Conservation (phyloP, 2,329 filamentous ascomycete genomes). For the Graphium sp. region DNA sequence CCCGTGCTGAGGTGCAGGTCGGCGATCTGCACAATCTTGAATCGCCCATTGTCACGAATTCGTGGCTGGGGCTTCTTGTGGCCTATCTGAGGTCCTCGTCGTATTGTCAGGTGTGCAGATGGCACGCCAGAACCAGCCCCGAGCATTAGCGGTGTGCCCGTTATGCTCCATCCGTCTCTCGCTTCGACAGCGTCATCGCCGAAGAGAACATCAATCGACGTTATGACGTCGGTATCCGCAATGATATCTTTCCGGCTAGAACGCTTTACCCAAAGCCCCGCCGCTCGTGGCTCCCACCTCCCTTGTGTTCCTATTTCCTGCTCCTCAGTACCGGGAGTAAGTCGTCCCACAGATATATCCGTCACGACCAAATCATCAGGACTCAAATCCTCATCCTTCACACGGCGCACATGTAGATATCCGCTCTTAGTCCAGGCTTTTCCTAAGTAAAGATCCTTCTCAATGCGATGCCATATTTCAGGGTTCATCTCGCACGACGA, state of each 20-base stretch:
- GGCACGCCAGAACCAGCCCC: constrained; percentile 43
- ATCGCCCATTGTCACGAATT: constrained; percentile 77
- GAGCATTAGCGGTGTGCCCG: constrained; percentile 56
- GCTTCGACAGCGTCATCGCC: constrained; percentile 86
- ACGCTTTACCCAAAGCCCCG: constrained; percentile 69
- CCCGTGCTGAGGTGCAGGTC: constrained; percentile 90
- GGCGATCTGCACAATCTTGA: constrained; percentile 95
- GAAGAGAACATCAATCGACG: constrained; percentile 72
- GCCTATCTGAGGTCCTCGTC: constrained; percentile 39
- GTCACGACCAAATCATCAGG: constrained; percentile 63
- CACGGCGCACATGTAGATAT: constrained; percentile 68
- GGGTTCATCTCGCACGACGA: constrained; percentile 61
- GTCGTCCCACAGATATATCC: constrained; percentile 57
- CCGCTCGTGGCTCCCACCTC: constrained; percentile 62
- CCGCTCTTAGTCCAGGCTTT: constrained; percentile 59
- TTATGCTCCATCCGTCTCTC: constrained; percentile 67
- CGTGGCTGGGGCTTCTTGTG: constrained; percentile 54
- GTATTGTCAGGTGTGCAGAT: constrained; percentile 61
- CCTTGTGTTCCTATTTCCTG: constrained; percentile 31
- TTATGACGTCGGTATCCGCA: constrained; percentile 60
- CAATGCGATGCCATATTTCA: constrained; percentile 60
- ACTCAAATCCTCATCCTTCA: constrained; percentile 69
- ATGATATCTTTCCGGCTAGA: constrained; percentile 55
- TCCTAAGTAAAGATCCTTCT: constrained; percentile 77
- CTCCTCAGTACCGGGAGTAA: constrained; percentile 39